These are phyloP conservation scores for Trichoderma simmonsii DNA, from an alignment of 2,329 filamentous ascomycete genomes.

Conservation along the genomic window DNA sequence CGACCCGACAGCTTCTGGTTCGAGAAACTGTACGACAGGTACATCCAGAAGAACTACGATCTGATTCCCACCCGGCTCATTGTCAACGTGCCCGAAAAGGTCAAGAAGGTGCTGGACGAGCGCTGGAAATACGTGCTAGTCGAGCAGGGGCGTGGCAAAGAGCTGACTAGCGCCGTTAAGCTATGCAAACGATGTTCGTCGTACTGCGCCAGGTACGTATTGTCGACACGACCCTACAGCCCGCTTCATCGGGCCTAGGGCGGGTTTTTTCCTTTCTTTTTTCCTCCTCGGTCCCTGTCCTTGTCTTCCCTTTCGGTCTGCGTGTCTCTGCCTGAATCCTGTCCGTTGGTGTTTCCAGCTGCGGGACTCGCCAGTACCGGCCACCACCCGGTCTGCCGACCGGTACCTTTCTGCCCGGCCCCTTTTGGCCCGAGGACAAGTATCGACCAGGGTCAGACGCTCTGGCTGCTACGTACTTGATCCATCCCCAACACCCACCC, in stretches of 20 bases:
- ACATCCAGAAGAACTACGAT: conserved; percentile 97
- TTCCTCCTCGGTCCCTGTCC: background rate
- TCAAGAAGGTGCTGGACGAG: conserved; percentile 94
- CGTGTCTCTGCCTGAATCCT: conserved; percentile 4
- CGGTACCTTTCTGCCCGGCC: background rate
- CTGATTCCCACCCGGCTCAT: conserved; percentile 88
- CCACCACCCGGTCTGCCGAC: background rate
- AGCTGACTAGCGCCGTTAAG: conserved; percentile 93
- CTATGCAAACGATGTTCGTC: conserved; percentile 87
- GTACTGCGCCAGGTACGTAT: conserved; percentile 81
- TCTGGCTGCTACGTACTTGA: background rate
- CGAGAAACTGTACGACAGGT: conserved; percentile 95
- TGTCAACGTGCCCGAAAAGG: conserved; percentile 91
- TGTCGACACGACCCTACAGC: conserved; percentile 14
- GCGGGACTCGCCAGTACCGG: background rate
- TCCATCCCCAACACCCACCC: conserved; percentile 7
- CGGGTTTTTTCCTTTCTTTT: background rate
- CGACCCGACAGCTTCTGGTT: conserved; percentile 90
- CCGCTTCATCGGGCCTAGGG: conserved; percentile 15
- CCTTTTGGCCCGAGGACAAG: background rate
- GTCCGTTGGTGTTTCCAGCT: background rate
- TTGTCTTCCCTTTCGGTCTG: conserved; percentile 5
- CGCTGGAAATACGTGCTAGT: conserved; percentile 96
- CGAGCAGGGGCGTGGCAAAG: conserved; percentile 89
- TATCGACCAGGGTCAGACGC: background rate